Conservation (phyloP, 306 rosid genomes). For the Abrus precatorius region DNA sequence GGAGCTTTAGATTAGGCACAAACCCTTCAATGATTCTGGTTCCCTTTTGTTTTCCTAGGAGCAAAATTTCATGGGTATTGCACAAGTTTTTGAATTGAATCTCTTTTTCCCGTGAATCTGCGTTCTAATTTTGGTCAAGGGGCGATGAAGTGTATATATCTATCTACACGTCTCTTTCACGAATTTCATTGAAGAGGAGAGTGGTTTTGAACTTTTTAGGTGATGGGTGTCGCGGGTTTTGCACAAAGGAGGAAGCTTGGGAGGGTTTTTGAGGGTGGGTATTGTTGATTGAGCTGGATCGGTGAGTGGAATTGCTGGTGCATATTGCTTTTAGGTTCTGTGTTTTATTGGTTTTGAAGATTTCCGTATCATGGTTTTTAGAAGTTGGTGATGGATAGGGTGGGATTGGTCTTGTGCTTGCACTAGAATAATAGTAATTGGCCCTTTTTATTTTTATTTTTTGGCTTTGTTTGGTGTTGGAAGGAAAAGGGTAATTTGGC, state of each 20-base stretch:
- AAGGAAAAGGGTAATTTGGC: conserved; percentile 39
- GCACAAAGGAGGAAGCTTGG: conserved; percentile 47
- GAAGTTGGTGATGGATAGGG: conserved; percentile 43
- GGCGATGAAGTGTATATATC: conserved; percentile 46
- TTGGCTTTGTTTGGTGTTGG: conserved; percentile 47
- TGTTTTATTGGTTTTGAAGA: conserved; percentile 46
- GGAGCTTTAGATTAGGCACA: conserved; percentile 54
- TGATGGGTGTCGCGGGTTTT: conserved; percentile 42
- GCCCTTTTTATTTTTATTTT: not conserved
- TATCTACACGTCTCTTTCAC: conserved; percentile 31
- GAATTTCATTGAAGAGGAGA: conserved; percentile 50
- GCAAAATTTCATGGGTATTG: conserved; percentile 43
- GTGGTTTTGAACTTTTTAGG: conserved; percentile 37
- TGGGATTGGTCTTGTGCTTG: conserved; percentile 38
- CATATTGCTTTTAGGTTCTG: conserved; percentile 44
- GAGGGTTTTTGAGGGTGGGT: conserved; percentile 48
- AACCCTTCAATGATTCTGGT: conserved; percentile 54
- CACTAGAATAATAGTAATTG: conserved; percentile 36
- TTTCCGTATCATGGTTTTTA: conserved; percentile 42
- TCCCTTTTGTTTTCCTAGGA: conserved; percentile 44
- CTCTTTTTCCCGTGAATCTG: conserved; percentile 34
- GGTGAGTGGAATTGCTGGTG: conserved; percentile 51
- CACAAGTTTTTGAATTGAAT: conserved; percentile 38
- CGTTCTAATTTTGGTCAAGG: conserved; percentile 47
- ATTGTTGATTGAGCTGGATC: conserved; percentile 67